Conservation (phyloP, 768 basidiomycete species). For the Tylopilus cervinicoccineus region DNA sequence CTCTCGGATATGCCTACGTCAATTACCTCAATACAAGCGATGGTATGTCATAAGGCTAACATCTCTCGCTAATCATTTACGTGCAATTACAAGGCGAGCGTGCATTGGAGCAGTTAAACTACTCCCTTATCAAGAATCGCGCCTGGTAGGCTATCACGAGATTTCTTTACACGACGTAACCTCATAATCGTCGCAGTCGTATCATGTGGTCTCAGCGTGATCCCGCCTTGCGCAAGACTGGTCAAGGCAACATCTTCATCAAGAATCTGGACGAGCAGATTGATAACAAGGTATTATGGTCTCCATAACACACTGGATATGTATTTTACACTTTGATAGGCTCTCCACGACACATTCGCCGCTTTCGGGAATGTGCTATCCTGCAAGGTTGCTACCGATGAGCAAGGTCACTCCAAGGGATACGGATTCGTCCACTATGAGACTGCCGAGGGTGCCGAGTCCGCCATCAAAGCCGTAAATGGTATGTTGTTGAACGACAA, state of each 20-base stretch:
- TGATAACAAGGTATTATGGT: slow-evolving; percentile 82
- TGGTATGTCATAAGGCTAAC: slow-evolving; percentile 48
- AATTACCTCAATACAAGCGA: slow-evolving; percentile 96
- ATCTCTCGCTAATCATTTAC: neutral
- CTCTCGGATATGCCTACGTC: slow-evolving; percentile 99
- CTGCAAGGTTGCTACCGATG: slow-evolving; percentile 98
- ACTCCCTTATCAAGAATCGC: slow-evolving; percentile 97
- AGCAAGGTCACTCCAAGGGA: slow-evolving; percentile 92
- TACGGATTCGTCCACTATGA: slow-evolving; percentile 99
- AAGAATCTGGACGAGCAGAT: slow-evolving; percentile 97
- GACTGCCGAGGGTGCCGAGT: slow-evolving; percentile 92
- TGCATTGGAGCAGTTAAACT: slow-evolving; percentile 98
- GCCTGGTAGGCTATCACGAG: slow-evolving; percentile 66
- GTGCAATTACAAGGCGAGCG: slow-evolving; percentile 68
- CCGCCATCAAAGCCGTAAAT: slow-evolving; percentile 97
- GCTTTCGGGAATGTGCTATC: slow-evolving; percentile 98
- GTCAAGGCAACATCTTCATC: slow-evolving; percentile 99
- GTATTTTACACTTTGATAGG: slow-evolving; percentile 42
- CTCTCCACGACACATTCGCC: slow-evolving; percentile 98
- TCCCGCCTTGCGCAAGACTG: slow-evolving; percentile 98
- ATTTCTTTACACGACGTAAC: neutral
- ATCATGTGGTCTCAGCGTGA: slow-evolving; percentile 99
- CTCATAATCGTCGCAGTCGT: slow-evolving; percentile 49
- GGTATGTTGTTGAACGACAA: slow-evolving; percentile 99
- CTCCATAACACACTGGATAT: neutral